phyloP scores from a whole-genome alignment of 306 rosid species.

The Senna tora region DNA sequence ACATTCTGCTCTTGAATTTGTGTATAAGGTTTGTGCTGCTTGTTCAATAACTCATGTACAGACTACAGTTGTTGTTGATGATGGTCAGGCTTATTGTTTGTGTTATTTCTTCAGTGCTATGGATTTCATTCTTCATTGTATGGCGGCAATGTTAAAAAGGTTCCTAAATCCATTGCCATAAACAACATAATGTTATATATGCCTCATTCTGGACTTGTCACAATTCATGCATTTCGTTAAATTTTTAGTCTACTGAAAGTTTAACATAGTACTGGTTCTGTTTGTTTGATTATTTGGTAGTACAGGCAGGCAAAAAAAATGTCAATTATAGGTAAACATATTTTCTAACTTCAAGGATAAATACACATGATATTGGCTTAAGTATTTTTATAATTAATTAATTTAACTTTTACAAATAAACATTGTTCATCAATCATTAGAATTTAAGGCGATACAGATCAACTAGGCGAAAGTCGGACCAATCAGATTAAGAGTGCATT shows the following conservation, averaged over 20 bases:
- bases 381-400: no score
- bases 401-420: no score
- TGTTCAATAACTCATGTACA: constrained; percentile 48
- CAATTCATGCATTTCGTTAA: constrained; percentile 34
- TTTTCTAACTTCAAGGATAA: no score
- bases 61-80: constrained; percentile 40
- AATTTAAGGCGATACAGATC: no score
- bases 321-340: no score
- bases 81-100: constrained; percentile 48
- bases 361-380: no score
- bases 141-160: constrained; percentile 29
- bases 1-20: constrained; percentile 43
- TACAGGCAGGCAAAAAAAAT: not conserved
- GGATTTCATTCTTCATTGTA: constrained; percentile 42
- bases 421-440: no score
- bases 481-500: no score
- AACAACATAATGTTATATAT: not conserved
- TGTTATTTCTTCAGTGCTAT: constrained; percentile 34
- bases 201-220: constrained; percentile 30
- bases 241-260: not conserved
- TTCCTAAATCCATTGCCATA: constrained; percentile 33
- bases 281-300: not conserved
- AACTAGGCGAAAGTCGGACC: no score
- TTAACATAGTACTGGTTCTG: not conserved
- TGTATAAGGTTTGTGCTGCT: constrained; percentile 57